Evolutionary conservation across 352 stramenopile species (phyloP).

Genomic region (Phytopythium helicoides): DNA sequence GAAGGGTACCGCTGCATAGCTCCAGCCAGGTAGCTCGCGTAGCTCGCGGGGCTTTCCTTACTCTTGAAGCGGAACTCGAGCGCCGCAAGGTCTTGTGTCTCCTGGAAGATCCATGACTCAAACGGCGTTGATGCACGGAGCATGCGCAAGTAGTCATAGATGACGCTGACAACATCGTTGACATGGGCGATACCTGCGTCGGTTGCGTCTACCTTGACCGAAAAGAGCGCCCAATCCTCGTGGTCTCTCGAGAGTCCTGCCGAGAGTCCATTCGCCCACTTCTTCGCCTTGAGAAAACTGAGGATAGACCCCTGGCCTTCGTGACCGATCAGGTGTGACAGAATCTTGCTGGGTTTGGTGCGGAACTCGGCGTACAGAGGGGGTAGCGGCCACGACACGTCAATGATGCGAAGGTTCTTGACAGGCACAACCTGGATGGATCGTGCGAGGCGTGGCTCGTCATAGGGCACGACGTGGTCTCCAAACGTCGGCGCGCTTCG

Average conservation of each 20-base stretch:
- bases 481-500: slow-evolving; percentile 50
- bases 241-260: slow-evolving; percentile 64
- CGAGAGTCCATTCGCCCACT: slow-evolving; percentile 71
- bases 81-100: slow-evolving; percentile 54
- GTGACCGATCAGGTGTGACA: slow-evolving; percentile 93
- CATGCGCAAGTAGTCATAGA: slow-evolving; percentile 69
- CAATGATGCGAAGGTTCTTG: slow-evolving; percentile 72
- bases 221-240: slow-evolving; percentile 69
- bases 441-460: slow-evolving; percentile 39
- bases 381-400: slow-evolving; percentile 67
- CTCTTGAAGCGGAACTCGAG: slow-evolving; percentile 75
- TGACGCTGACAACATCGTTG: slow-evolving; percentile 53
- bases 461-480: slow-evolving; percentile 40
- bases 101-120: slow-evolving; percentile 62
- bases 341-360: slow-evolving; percentile 77
- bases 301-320: slow-evolving; percentile 93
- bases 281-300: slow-evolving; percentile 86
- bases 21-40: slow-evolving; percentile 59
- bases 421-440: slow-evolving; percentile 56
- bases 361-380: slow-evolving; percentile 53
- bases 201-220: slow-evolving; percentile 68
- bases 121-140: slow-evolving; percentile 41
- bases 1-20: slow-evolving; percentile 69
- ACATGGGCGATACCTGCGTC: slow-evolving; percentile 58
- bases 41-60: slow-evolving; percentile 74